These are phyloP conservation scores for Cutaneotrichosporon sp. DNA, from an alignment of 1,284 basidiomycete species.

Conservation along the genomic window DNA sequence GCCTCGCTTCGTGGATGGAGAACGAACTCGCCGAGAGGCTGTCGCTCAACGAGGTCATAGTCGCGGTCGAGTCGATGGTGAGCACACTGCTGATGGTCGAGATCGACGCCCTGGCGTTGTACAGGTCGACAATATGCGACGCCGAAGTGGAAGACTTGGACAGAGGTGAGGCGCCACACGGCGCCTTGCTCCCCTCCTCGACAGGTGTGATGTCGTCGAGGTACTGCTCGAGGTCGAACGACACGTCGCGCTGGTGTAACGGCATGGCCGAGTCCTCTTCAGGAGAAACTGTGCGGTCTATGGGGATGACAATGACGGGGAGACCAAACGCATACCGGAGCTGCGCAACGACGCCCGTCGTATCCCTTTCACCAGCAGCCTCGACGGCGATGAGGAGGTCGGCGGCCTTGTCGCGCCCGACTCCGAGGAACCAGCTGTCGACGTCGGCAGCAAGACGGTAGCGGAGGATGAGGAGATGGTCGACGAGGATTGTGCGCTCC, in stretches of 20 bases:
- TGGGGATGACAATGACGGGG: background rate
- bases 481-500: constrained; percentile 25
- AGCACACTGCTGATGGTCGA: constrained; percentile 1
- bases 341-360: background rate
- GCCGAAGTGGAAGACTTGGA: background rate
- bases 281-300: background rate
- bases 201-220: constrained; percentile 27
- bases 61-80: background rate
- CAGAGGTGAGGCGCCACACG: background rate
- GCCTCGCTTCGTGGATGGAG: constrained; percentile 22
- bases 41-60: constrained; percentile 10
- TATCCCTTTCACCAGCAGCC: background rate
- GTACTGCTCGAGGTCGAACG: constrained; percentile 44
- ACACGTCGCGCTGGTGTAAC: constrained; percentile 26
- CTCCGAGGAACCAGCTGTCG: constrained; percentile 40
- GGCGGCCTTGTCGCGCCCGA: constrained; percentile 30
- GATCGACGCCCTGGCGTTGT: constrained; percentile 6
- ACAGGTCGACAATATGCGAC: background rate
- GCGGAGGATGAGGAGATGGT: constrained; percentile 33
- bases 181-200: background rate
- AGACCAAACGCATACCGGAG: constrained; percentile 9
- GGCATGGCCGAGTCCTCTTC: background rate
- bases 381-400: constrained; percentile 12
- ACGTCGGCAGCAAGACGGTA: constrained; percentile 30
- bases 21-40: constrained; percentile 22